Conservation (phyloP, 2,329 filamentous ascomycete species). For the Trichoderma sp. region DNA sequence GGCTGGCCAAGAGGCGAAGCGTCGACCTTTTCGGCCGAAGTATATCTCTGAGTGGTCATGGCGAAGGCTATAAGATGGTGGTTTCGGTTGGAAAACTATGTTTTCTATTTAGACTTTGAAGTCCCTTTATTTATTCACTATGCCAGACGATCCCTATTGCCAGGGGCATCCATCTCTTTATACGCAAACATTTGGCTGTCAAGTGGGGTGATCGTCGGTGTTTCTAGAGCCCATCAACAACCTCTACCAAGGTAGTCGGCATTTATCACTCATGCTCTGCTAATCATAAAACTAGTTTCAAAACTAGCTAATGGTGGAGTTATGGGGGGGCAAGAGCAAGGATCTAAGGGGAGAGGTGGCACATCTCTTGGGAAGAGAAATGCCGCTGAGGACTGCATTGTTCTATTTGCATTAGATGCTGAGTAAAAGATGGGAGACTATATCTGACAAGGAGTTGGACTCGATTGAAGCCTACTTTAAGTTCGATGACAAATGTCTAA, state of each 20-base stretch:
- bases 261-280: conserved; percentile 1
- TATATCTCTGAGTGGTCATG: conserved; percentile 29
- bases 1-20: conserved; percentile 46
- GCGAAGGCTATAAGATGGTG: neutral
- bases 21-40: conserved; percentile 24
- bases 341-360: neutral
- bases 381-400: neutral
- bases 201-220: neutral
- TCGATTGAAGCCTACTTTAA: neutral
- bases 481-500: neutral
- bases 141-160: neutral
- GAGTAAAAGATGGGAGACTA: neutral
- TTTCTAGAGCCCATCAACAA: neutral
- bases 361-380: neutral
- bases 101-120: neutral
- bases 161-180: neutral
- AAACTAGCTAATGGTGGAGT: neutral
- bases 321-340: neutral
- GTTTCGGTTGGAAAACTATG: neutral
- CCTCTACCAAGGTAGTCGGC: neutral
- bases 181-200: neutral
- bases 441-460: neutral
- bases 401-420: neutral
- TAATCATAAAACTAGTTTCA: neutral
- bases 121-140: neutral